Base-by-base conservation (phyloP, 192 early-diverging fungal species). In the Coemansia sp. region DNA sequence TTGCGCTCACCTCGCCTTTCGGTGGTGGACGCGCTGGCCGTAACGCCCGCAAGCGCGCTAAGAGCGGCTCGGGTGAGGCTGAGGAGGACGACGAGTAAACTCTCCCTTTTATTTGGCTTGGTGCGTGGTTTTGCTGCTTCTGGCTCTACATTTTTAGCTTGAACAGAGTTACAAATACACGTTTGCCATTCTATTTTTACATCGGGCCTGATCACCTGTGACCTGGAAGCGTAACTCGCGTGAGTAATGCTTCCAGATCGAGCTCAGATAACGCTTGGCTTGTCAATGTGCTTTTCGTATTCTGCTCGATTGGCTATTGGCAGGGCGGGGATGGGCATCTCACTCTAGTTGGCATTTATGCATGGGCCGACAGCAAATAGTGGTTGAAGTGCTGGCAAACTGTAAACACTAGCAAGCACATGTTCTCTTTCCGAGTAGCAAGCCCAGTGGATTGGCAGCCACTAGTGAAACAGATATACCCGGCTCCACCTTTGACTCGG, bases 21-120 rank as follows among this genome's bases (percentile, higher is more conserved):
- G 96, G 96, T 86, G 96, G 96, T 88, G 96, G 96, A 79, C 94
- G 96, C 85, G 85, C 94, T 62, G 96, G 96, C 73, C 95, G 96
- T 86, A 88, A 92, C 69, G 93, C 95, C 91, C 88, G 96, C 80
- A 97, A 96, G 92, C 89, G 95, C 72, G 88, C 89, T 41, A 86
- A 86, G 65, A 82, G 87, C 66, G 90, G 88, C 62, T 88, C 83
- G 59, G 83, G 69, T 63, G 84, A 77, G 66, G 83, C 60, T 48
- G 86, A 87, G 35, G 88, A 84, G 66, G 90, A 89, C 28, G 89
- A 90, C 60, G 88, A 90, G 84, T 70, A 82, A 70, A 36, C 53
- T 31, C 11, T 60, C 31, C 52, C 7, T 9, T 16, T 41, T 42
- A 8, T 26, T 52, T 16, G 26, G 26, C 7, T n/a, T 55, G 18